These are phyloP conservation scores for Hyphopichia homilentoma DNA, from an alignment of 805 yeast genomes.

Conservation along the genomic window DNA sequence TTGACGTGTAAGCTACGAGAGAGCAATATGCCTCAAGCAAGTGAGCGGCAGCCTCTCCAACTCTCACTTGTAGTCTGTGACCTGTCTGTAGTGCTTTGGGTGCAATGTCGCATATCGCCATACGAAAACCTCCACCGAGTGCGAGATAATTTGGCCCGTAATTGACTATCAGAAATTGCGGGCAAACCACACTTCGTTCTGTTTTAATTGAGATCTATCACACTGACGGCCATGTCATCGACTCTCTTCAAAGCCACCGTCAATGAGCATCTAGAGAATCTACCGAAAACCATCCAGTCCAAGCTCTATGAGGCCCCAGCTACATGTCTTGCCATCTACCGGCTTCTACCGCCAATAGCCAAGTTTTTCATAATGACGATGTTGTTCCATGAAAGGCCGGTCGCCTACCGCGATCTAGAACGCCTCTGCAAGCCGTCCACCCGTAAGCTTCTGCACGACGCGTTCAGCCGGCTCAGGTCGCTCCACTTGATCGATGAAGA, in stretches of 20 bases:
- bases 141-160: too few relatives aligned
- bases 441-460: conserved; percentile 62
- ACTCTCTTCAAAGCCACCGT: conserved; percentile 63
- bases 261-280: conserved; percentile 83
- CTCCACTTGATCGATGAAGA: conserved; percentile 72
- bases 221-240: conserved; percentile 20
- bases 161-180: too few relatives aligned
- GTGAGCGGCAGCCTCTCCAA: too few relatives aligned
- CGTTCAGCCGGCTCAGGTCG: conserved; percentile 70
- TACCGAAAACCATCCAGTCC: conserved; percentile 82
- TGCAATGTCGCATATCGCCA: too few relatives aligned
- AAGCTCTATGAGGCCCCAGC: conserved; percentile 82
- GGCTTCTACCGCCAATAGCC: conserved; percentile 85
- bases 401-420: conserved; percentile 63
- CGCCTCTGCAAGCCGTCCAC: conserved; percentile 69
- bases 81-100: too few relatives aligned
- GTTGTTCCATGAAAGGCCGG: conserved; percentile 76
- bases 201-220: too few relatives aligned
- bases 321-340: conserved; percentile 88
- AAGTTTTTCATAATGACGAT: conserved; percentile 84
- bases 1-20: too few relatives aligned
- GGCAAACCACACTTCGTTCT: too few relatives aligned
- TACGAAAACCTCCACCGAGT: too few relatives aligned
- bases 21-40: too few relatives aligned
- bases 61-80: too few relatives aligned